These are phyloP conservation scores for Neurospora sp. DNA, from an alignment of 495 filamentous ascomycete genomes.

Conservation along the genomic window DNA sequence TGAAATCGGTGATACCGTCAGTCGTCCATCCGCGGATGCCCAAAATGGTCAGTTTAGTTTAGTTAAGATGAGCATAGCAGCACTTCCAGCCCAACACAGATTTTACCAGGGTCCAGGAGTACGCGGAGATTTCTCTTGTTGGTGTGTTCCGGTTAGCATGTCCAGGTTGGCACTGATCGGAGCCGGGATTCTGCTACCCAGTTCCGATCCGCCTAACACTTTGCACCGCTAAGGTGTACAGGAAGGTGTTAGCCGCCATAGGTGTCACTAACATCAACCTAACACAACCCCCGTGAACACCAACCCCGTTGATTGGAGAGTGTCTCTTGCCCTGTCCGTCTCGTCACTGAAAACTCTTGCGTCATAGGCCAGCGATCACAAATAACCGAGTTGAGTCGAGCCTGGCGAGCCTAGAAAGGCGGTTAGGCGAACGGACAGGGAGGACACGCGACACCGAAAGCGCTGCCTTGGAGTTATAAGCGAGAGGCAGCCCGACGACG, in stretches of 20 bases:
- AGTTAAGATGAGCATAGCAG: neutral
- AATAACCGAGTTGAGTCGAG: neutral
- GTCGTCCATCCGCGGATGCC: neutral
- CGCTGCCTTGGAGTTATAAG: neutral
- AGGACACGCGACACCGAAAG: neutral
- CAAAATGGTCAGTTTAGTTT: neutral
- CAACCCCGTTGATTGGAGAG: neutral
- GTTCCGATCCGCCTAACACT: neutral
- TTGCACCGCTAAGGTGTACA: too few species aligned
- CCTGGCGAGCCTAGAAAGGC: neutral
- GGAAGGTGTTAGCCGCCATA: neutral
- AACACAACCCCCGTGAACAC: neutral
- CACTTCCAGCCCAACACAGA: neutral
- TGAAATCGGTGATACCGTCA: neutral
- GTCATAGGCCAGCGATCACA: neutral
- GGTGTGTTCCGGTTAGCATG: neutral
- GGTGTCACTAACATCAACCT: neutral
- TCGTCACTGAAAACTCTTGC: neutral
- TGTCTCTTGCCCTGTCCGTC: neutral
- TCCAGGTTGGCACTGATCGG: neutral
- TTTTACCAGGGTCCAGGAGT: neutral
- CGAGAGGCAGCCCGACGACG: neutral
- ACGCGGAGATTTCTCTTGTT: neutral
- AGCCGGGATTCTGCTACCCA: neutral
- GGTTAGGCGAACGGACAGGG: neutral